Evolutionary conservation across 805 yeast species (phyloP).

Genomic region (Lachancea sp.): DNA sequence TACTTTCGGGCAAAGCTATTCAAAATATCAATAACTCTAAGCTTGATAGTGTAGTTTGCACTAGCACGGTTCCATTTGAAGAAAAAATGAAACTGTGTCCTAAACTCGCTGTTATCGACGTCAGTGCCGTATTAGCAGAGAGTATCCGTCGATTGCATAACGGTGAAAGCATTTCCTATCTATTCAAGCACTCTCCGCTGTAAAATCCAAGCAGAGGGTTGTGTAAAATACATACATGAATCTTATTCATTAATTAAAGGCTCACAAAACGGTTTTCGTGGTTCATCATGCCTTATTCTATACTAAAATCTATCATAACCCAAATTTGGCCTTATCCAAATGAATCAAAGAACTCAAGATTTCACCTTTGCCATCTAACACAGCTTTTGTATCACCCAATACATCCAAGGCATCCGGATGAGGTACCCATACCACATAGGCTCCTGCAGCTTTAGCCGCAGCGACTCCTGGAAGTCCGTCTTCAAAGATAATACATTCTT

Average conservation of each 20-base stretch:
- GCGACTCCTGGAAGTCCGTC: slow-evolving; percentile 91
- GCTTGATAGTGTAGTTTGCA: slow-evolving; percentile 72
- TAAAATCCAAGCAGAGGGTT: slow-evolving; percentile 3
- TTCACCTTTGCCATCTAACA: slow-evolving; percentile 54
- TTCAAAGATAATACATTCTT: slow-evolving; percentile 85
- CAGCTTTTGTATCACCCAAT: slow-evolving; percentile 45
- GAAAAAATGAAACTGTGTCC: slow-evolving; percentile 52
- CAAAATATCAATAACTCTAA: slow-evolving; percentile 62
- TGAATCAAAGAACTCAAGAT: slow-evolving; percentile 45
- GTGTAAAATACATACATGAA: neutral
- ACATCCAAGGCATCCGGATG: slow-evolving; percentile 62
- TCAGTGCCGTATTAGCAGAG: slow-evolving; percentile 84
- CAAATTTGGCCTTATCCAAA: slow-evolving; percentile 45
- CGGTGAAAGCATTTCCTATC: slow-evolving; percentile 89
- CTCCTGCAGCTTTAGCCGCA: slow-evolving; percentile 79
- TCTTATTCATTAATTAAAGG: too few relatives aligned
- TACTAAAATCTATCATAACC: slow-evolving; percentile 34
- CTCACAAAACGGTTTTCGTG: neutral
- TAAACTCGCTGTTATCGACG: slow-evolving; percentile 75
- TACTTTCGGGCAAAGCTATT: slow-evolving; percentile 79
- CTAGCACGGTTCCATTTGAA: slow-evolving; percentile 86
- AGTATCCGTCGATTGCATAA: slow-evolving; percentile 91
- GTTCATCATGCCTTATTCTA: too few relatives aligned
- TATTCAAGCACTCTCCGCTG: slow-evolving; percentile 48
- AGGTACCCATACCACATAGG: slow-evolving; percentile 91